Evolutionary conservation across 148 eudicot genomes (phyloP), one percentile per base, ranked within the genome.

Genomic region (Vaccinium myrtillus): DNA sequence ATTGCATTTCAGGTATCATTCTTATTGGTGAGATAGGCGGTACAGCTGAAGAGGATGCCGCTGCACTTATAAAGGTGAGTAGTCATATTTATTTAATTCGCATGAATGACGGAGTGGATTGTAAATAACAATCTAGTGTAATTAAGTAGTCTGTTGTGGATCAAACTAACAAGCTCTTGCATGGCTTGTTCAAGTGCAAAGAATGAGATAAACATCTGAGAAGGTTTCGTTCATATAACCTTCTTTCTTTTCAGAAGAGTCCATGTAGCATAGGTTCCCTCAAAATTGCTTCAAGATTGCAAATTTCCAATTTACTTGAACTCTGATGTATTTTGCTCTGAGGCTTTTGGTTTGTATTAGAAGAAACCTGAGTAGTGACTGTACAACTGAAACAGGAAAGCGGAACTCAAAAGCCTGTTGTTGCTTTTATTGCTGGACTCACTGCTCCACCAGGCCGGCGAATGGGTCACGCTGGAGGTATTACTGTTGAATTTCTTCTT

Each of bases 391-490:
- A 85, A 91, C 98, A 96, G 99, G 99, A 88, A 90, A 96, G 99
- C 84, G 95, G 94, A 80, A 96, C 99, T 88, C 90, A 95, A 14
- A 96, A 96, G 86, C 99, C 99, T 84, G 89, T 96, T 81, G 99
- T 96, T 83, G 97, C 96, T 83, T 96, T 96, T 89, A 96, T 96
- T 87, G 99, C 99, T 81, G 99, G 99, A 83, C 93, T 96, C 74
- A 96, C 99, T 51, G 99, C 99, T 80, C 99, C 99, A 84, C 99
- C 99, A 61, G 99, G 99, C 43, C 92, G 99, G 53, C 93, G 98
- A 21, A 96, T 96, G 99, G 99, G 99, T 80, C 99, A 96, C 73
- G 99, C 99, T 86, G 99, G 99, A 96, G 99, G 99, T 96, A 93
- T 30, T 75, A 50, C 77, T 48, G 61, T 81, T 0, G 49, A 21